A percentile compares a stretch with the other conserved stretches of the same genome.
These are phyloP conservation scores for Calonectria henricotiae DNA, from an alignment of 2,329 filamentous ascomycete genomes.

Conservation along the genomic window DNA sequence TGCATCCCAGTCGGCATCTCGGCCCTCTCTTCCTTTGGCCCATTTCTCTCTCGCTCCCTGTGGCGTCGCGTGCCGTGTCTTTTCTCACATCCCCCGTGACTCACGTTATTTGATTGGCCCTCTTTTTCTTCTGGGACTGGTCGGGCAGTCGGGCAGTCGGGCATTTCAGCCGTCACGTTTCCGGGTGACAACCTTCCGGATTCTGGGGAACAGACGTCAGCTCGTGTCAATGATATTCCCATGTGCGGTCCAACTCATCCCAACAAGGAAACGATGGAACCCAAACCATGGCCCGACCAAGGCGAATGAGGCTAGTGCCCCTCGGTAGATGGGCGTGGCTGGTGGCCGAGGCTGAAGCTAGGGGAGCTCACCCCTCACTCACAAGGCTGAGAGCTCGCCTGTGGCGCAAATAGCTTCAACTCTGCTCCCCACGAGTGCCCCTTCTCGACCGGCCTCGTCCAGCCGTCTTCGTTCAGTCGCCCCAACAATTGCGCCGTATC, in stretches of 20 bases:
- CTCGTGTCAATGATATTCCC: background rate
- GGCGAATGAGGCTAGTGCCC: conserved; percentile 36
- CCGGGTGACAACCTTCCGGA: background rate
- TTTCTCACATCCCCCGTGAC: conserved; percentile 24
- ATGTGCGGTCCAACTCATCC: background rate
- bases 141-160: too few species aligned
- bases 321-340: conserved; percentile 20
- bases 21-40: background rate
- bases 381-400: conserved; percentile 26
- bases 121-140: too few species aligned
- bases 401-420: conserved; percentile 30
- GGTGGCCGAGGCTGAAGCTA: conserved; percentile 17
- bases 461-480: conserved; percentile 1
- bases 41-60: background rate
- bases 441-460: conserved; percentile 3
- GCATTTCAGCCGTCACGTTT: background rate
- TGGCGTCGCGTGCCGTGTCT: conserved; percentile 28
- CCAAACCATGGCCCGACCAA: background rate
- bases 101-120: conserved; percentile 30
- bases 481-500: conserved; percentile 33
- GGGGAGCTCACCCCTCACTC: conserved; percentile 12
- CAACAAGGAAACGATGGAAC: conserved; percentile 16
- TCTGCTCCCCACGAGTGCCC: background rate
- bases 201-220: background rate
- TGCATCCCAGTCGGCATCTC: background rate